A percentile compares a stretch with the other conserved stretches of the same genome.
Conservation (phyloP, 176 grass and related monocot genomes). For the Elymus sibiricus region DNA sequence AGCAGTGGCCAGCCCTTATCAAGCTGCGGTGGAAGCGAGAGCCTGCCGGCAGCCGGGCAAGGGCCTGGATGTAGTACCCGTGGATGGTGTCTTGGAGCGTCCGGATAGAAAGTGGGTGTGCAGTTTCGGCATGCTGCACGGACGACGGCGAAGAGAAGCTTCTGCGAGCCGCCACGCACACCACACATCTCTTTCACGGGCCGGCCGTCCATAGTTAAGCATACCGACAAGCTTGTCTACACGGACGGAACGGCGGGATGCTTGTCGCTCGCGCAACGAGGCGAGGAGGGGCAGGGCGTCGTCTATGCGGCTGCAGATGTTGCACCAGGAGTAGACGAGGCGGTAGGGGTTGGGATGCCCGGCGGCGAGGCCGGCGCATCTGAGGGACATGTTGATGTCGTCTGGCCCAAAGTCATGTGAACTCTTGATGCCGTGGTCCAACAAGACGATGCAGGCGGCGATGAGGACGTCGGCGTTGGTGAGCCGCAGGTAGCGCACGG, state of each 20-base stretch:
- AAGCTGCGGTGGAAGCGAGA: too few relatives aligned
- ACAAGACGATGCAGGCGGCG: background rate
- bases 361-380: background rate
- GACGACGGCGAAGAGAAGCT: background rate
- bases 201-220: background rate
- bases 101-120: background rate
- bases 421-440: background rate
- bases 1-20: too few relatives aligned
- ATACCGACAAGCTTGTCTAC: background rate
- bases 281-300: background rate
- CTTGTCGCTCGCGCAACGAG: background rate
- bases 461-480: background rate
- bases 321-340: background rate
- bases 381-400: background rate
- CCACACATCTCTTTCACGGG: background rate
- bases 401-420: background rate
- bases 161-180: background rate
- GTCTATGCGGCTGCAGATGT: background rate
- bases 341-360: background rate
- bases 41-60: background rate
- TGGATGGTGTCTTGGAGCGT: background rate
- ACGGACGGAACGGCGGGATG: background rate
- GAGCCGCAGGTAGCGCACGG: background rate
- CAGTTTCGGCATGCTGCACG: background rate
- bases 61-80: background rate